Evolutionary conservation across 2,329 filamentous ascomycete genomes (phyloP).

Genomic region (Paecilomyces variotii): DNA sequence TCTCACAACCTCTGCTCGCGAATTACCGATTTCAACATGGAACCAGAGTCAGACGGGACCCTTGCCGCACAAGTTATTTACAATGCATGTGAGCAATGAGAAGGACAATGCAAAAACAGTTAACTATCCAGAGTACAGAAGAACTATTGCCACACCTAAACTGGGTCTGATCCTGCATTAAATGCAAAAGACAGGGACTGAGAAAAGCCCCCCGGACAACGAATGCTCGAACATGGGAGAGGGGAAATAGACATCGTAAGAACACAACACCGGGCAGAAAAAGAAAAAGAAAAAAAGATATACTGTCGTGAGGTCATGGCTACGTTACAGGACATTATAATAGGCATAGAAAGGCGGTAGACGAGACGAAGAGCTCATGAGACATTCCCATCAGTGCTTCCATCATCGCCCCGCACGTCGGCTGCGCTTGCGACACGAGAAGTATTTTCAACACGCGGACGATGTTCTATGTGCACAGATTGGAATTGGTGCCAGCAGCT

Average conservation of each 20-base stretch:
- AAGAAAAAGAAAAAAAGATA: background rate
- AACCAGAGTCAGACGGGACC: background rate
- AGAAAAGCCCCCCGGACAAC: background rate
- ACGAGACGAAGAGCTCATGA: background rate
- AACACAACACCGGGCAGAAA: background rate
- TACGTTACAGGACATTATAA: background rate
- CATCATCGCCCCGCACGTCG: slow-evolving; percentile 11
- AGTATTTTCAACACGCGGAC: slow-evolving; percentile 21
- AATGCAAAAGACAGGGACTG: background rate
- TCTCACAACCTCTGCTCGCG: background rate
- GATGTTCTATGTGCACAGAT: slow-evolving; percentile 20
- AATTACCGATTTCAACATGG: background rate
- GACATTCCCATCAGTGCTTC: slow-evolving; percentile 12
- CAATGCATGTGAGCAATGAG: background rate
- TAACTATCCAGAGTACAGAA: background rate
- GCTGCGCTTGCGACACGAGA: slow-evolving; percentile 10
- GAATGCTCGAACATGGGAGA: background rate
- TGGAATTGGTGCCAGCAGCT: slow-evolving; percentile 43
- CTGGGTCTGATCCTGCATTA: background rate
- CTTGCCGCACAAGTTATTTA: background rate
- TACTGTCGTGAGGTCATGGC: background rate
- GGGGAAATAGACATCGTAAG: background rate
- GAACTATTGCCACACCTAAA: background rate
- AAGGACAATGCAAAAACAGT: background rate
- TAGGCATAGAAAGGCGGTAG: background rate